phyloP scores from a whole-genome alignment of 2,329 filamentous ascomycete genomes.

The Fusarium anthophilum region DNA sequence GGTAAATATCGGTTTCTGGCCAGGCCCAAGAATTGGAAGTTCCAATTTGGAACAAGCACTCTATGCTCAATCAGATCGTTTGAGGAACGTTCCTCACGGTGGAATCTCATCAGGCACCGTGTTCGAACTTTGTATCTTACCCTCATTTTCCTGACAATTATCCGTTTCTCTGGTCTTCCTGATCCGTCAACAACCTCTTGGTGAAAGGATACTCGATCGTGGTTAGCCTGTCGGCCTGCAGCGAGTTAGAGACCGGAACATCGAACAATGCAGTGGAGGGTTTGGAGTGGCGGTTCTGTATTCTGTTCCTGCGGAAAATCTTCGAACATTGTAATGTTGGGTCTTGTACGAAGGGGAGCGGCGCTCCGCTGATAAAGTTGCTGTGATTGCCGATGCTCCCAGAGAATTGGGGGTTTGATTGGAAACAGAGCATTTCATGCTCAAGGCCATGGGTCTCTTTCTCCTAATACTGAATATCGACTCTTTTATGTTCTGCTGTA shows the following conservation, averaged over 20 bases:
- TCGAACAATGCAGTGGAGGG: not conserved
- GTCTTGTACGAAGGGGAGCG: fast-evolving
- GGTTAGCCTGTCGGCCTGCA: not conserved
- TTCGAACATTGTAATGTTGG: not conserved
- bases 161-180: not conserved
- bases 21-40: no score
- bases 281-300: not conserved
- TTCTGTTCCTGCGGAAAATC: fast-evolving
- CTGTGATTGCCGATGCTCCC: not conserved
- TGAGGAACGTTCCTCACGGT: no score
- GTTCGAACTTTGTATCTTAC: no score
- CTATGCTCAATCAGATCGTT: no score
- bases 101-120: no score
- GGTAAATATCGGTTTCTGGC: no score
- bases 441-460: fast-evolving
- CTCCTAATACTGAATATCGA: not conserved
- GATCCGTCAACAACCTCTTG: not conserved
- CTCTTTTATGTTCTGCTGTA: fast-evolving
- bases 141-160: no score
- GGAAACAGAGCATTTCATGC: fast-evolving
- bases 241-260: not conserved
- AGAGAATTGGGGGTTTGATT: not conserved
- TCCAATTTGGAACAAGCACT: no score
- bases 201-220: not conserved
- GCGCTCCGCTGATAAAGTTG: not conserved